Base-by-base conservation (phyloP, 768 basidiomycete genomes). In the Naganishia randhawae region DNA sequence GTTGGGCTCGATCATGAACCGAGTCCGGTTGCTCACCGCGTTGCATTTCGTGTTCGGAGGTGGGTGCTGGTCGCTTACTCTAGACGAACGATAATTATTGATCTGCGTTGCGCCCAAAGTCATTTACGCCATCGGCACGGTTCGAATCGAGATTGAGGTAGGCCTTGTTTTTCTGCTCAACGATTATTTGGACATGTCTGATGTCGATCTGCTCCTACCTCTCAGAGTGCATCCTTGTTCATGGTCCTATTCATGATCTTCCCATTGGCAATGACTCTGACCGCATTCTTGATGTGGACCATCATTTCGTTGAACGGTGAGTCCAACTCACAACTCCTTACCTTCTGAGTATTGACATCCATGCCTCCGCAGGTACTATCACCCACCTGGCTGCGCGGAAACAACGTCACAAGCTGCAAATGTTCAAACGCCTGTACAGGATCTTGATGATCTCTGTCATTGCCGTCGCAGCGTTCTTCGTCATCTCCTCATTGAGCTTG, bases 241-340 rank as follows among this genome's bases (percentile, higher is more conserved):
- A 78, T 91, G 57, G 84, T 96, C 31, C 82, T 99, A 69, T 77
- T 96, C 73, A 92, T 98, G 77, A 90, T 98, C 70, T 87, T 97
- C 69, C 96, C 96, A 6, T 83, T 99, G 55, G 91, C 95, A 0
- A 89, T 98, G 81, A 93, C 92, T 0, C 84, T 99, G n/a, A 95
- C 92, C 67, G 88, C 88, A 1, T 99, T 97, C 83, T 84, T 99
- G 29, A 84, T 95, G 71, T 98, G 95, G 95, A 97, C 95, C 62
- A 86, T 95, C 82, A 89, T 93, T 77, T 86, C 90, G 13, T 82
- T 96, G 55, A 93, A 92, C 74, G 88, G 92, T 92, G 70, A 32
- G 84, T 79, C 63, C 17, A 19, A 14, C 14, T 27, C 52, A 2
- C 2, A 27, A 11, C 6, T 41, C 10, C 9, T 3, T 13, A n/a